A percentile compares a stretch with the other conserved stretches of the same genome.
Evolutionary conservation across 2,329 filamentous ascomycete species (phyloP).

Genomic region (Daldinia eschscholtzii): DNA sequence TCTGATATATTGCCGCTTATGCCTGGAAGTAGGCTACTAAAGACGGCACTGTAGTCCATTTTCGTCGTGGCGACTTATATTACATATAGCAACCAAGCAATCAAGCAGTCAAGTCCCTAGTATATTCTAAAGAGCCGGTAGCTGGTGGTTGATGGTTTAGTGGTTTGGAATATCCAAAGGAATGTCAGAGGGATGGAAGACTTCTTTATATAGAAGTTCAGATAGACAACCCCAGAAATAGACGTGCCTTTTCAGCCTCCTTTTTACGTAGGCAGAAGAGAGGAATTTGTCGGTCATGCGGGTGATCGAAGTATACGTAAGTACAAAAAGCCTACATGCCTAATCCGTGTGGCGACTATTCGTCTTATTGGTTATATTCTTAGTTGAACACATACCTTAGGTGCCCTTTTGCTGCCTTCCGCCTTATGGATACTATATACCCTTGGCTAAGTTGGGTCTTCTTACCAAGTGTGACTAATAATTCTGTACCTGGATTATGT

Average conservation of each 20-base stretch:
- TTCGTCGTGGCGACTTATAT: not conserved
- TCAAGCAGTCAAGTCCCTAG: not conserved
- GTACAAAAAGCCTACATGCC: not conserved
- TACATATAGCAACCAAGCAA: not conserved
- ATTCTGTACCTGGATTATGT: not conserved
- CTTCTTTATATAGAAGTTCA: constrained; percentile 4
- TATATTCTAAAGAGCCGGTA: not conserved
- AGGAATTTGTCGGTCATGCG: too few relatives aligned
- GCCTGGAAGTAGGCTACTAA: constrained; percentile 21
- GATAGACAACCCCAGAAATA: not conserved
- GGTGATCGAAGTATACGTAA: too few relatives aligned
- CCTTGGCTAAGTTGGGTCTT: not conserved
- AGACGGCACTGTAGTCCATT: constrained; percentile 29
- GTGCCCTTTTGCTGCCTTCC: too few relatives aligned
- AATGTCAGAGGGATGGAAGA: not conserved
- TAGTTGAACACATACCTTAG: too few relatives aligned
- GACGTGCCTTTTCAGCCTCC: not conserved
- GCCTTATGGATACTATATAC: too few relatives aligned
- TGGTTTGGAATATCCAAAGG: not conserved
- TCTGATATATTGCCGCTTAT: constrained; percentile 41
- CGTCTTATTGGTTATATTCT: not conserved
- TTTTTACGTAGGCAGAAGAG: not conserved
- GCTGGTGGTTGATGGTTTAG: not conserved
- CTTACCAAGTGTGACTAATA: not conserved
- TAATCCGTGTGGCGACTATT: not conserved